A percentile compares a stretch with the other conserved stretches of the same genome.
phyloP scores from a whole-genome alignment of 1,284 basidiomycete genomes.

The Apiotrichum mycotoxinovorans region DNA sequence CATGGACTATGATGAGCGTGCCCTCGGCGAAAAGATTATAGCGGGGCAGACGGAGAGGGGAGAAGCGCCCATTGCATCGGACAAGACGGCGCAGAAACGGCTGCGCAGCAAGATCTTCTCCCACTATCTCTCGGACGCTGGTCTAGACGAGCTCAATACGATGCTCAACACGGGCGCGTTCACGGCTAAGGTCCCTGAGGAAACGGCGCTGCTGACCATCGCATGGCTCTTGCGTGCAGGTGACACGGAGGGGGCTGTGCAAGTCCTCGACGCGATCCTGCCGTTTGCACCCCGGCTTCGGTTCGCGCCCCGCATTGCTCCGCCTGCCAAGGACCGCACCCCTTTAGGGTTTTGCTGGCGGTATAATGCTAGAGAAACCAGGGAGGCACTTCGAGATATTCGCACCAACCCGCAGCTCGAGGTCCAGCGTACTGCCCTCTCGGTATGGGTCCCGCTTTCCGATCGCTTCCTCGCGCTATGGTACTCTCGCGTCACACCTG shows the following conservation, averaged over 20 bases:
- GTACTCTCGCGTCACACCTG: background rate
- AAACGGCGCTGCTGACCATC: conserved; percentile 3
- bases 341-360: background rate
- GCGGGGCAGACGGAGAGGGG: background rate
- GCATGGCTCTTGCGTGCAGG: conserved; percentile 7
- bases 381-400: background rate
- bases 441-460: conserved; percentile 8
- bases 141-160: background rate
- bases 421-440: background rate
- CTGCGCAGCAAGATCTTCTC: conserved; percentile 2
- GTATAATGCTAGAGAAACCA: background rate
- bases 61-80: background rate
- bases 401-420: background rate
- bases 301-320: conserved; percentile 4
- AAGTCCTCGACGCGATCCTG: conserved; percentile 2
- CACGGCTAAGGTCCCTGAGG: background rate
- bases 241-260: background rate
- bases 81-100: background rate
- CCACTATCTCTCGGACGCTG: conserved; percentile 7
- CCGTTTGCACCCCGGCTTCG: conserved; percentile 6
- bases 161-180: conserved; percentile 6
- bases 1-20: conserved; percentile 1
- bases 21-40: background rate
- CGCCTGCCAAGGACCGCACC: background rate
- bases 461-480: conserved; percentile 7